Evolutionary conservation across 805 yeast species (phyloP).

Genomic region (Teunomyces pallodes): DNA sequence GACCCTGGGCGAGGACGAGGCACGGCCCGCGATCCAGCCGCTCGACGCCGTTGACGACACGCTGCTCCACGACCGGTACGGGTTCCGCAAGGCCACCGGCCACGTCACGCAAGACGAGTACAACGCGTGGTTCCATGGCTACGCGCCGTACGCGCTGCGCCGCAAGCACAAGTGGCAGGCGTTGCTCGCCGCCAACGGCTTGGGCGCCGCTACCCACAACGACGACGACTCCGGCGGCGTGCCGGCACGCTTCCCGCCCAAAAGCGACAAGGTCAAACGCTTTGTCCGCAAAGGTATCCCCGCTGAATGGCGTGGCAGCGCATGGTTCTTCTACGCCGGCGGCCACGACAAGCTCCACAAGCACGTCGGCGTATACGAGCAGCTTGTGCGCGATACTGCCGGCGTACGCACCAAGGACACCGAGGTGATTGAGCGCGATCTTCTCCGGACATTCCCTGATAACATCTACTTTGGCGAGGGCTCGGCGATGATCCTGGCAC

Average conservation of each 20-base stretch:
- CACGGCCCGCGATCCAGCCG: not conserved
- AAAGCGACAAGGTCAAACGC: slow-evolving; percentile 73
- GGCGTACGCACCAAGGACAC: slow-evolving; percentile 66
- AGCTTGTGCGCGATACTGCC: slow-evolving; percentile 57
- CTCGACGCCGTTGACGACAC: slow-evolving; percentile 1
- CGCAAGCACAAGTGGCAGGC: slow-evolving; percentile 76
- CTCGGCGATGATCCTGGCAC: slow-evolving; percentile 10
- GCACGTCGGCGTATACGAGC: slow-evolving; percentile 72
- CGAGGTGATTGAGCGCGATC: slow-evolving; percentile 91
- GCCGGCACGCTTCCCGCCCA: slow-evolving; percentile 73
- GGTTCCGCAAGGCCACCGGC: slow-evolving; percentile 69
- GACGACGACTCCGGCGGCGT: not conserved
- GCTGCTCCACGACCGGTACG: slow-evolving; percentile 63
- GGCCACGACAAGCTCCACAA: slow-evolving; percentile 73
- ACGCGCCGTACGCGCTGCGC: slow-evolving; percentile 58
- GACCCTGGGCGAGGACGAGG: not conserved
- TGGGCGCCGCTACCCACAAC: slow-evolving; percentile 30
- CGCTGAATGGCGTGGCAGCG: slow-evolving; percentile 94
- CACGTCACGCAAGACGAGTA: slow-evolving; percentile 53
- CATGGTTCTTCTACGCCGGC: slow-evolving; percentile 93
- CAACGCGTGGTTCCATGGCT: slow-evolving; percentile 72
- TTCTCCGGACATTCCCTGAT: slow-evolving; percentile 94
- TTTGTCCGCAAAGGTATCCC: slow-evolving; percentile 91
- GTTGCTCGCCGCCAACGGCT: slow-evolving; percentile 66
- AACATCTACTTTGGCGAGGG: slow-evolving; percentile 69